phyloP scores from a whole-genome alignment of 768 basidiomycete genomes.

The Pulveroboletus sp. region DNA sequence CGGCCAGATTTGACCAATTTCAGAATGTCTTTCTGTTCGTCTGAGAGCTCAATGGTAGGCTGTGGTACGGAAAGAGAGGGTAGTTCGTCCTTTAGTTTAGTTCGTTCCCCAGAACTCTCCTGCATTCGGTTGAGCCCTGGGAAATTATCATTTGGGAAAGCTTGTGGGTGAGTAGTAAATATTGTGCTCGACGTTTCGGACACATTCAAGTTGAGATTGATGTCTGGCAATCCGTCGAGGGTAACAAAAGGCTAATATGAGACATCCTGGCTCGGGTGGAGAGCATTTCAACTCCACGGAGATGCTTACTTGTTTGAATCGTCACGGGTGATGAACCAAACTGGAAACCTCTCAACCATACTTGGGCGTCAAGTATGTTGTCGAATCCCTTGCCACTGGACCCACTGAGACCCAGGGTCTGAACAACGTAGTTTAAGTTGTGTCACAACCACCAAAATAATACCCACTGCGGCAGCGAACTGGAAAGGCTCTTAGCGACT shows the following conservation, averaged over 20 bases:
- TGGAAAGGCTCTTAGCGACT: slow-evolving; percentile 3
- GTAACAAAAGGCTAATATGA: background rate
- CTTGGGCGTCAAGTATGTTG: slow-evolving; percentile 22
- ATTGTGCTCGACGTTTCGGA: background rate
- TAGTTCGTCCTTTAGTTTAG: background rate
- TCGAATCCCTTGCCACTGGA: slow-evolving; percentile 32
- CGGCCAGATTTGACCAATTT: slow-evolving; percentile 45
- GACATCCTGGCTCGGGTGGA: background rate
- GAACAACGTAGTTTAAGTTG: background rate
- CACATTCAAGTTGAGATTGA: slow-evolving; percentile 20
- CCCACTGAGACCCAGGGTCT: slow-evolving; percentile 30
- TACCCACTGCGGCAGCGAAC: slow-evolving; percentile 25
- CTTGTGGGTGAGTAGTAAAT: background rate
- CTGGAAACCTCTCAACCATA: slow-evolving; percentile 19
- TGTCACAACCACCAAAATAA: background rate
- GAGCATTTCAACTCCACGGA: background rate
- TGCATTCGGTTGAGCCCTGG: background rate
- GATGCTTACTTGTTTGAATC: slow-evolving; percentile 18
- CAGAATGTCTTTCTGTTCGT: slow-evolving; percentile 41
- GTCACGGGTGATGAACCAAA: slow-evolving; percentile 8
- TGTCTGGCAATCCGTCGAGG: slow-evolving; percentile 3
- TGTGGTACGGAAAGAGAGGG: background rate
- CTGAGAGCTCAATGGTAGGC: slow-evolving; percentile 24
- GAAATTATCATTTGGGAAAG: background rate
- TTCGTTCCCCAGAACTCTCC: background rate